A percentile compares a stretch with the other conserved stretches of the same genome.
These are phyloP conservation scores for Zasmidium citrigriseum DNA, from an alignment of 2,329 filamentous ascomycete species.

Conservation along the genomic window DNA sequence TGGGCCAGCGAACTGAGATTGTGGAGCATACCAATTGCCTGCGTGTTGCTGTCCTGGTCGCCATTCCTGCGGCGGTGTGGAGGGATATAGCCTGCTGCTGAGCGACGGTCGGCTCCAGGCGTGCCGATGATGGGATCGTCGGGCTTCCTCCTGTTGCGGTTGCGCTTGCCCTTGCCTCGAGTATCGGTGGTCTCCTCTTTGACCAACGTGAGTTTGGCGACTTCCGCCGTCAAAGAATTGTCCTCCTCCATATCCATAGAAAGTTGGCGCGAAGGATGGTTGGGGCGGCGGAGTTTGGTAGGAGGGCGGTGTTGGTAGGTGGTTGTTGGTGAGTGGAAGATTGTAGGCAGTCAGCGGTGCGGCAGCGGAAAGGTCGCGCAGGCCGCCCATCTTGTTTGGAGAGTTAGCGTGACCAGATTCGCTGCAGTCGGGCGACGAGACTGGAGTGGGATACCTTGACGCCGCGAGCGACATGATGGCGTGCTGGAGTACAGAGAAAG, in stretches of 20 bases:
- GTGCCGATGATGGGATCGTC: neutral
- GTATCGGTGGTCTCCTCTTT: neutral
- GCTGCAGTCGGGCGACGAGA: neutral
- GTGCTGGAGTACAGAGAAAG: neutral
- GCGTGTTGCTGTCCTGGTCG: neutral
- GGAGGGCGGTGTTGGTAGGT: neutral
- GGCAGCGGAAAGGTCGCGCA: neutral
- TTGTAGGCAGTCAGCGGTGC: neutral
- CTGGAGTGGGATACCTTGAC: neutral
- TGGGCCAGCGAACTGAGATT: neutral
- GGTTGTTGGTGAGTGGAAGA: neutral
- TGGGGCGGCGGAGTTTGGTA: neutral
- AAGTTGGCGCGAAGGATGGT: neutral
- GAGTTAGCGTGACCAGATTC: neutral
- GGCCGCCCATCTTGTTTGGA: neutral
- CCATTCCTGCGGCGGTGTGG: constrained; percentile 2
- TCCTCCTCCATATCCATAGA: neutral
- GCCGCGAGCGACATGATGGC: neutral
- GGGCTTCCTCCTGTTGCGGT: neutral
- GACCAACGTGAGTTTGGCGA: neutral
- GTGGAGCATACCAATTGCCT: neutral
- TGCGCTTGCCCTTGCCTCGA: neutral
- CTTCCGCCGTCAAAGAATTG: neutral
- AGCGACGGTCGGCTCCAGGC: neutral
- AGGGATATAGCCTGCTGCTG: neutral